Evolutionary conservation across 2,329 filamentous ascomycete species (phyloP).

Genomic region (Hymenoscyphus salicellus): DNA sequence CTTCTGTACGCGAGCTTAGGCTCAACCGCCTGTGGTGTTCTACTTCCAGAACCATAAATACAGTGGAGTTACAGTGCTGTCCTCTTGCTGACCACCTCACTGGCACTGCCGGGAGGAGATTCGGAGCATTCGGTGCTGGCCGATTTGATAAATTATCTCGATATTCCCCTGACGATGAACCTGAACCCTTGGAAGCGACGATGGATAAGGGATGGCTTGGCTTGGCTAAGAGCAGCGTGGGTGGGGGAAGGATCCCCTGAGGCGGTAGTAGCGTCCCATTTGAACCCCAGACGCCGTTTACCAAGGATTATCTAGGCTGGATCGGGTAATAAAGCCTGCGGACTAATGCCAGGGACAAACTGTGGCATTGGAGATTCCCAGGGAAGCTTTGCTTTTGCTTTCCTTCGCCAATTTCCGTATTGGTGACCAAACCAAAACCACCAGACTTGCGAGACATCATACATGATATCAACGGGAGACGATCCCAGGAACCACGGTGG

Average conservation of each 20-base stretch:
- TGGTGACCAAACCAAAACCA: neutral
- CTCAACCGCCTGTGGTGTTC: neutral
- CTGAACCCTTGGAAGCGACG: neutral
- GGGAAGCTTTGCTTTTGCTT: neutral
- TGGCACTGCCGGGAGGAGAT: neutral
- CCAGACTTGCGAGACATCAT: neutral
- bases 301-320: neutral
- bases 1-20: neutral
- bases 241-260: neutral
- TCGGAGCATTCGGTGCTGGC: conserved; percentile 1
- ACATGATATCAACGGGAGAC: neutral
- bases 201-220: neutral
- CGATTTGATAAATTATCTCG: neutral
- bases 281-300: neutral
- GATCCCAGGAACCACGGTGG: neutral
- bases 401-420: neutral
- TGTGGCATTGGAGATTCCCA: neutral
- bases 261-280: neutral
- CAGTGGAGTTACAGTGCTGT: neutral
- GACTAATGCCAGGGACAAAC: neutral
- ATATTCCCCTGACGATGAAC: neutral
- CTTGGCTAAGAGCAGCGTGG: neutral
- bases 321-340: neutral
- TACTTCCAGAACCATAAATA: neutral
- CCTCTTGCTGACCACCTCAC: neutral